Evolutionary conservation across 192 early-diverging fungal genomes (phyloP), one percentile per base, ranked within the genome.

Genomic region (Gaertneriomyces sp.): DNA sequence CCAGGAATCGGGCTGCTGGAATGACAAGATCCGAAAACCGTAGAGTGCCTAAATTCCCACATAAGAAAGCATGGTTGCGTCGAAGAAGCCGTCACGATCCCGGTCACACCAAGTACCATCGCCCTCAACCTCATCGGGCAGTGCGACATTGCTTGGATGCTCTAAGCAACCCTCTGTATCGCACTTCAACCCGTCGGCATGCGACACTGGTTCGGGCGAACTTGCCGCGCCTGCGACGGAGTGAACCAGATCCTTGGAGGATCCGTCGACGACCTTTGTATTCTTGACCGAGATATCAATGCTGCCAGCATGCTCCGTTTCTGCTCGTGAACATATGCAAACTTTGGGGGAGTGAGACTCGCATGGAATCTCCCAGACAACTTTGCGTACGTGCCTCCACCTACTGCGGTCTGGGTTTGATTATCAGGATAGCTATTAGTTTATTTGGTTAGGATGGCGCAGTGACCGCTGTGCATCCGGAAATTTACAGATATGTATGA

Each of bases 401-500:
- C 9, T 47, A 9, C 46, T 47, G 46, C 9, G 9, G n/a, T 47
- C n/a, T 47, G 46, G 46, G 46, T 47, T 9, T 47, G 46, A 47
- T 47, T 47, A n/a, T 10, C 46, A 10, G 9, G 46, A 47, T n/a
- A 10, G 9, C 46, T 10, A 47, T 9, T 47, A n/a, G 46, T n/a
- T 10, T n/a, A 10, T 10, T 47, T 47, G n/a, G 9, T 47, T 9
- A 10, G 46, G 9, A 47, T 47, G 9, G n/a, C 9, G 46, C 9
- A 47, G 46, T n/a, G n/a, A 10, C n/a, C 46, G 46, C n/a, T n/a
- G n/a, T 47, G 46, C 46, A 47, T 47, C 46, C 46, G 9, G 46
- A 10, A 47, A 10, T 47, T 47, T 47, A 47, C 46, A 47, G 46
- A 47, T 10, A 47, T 47, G 46, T n/a, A n/a, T n/a, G n/a, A n/a